Evolutionary conservation across 345 rosid species (phyloP), one percentile per base, ranked within the genome.

Genomic region (Sonneratia caseolaris): DNA sequence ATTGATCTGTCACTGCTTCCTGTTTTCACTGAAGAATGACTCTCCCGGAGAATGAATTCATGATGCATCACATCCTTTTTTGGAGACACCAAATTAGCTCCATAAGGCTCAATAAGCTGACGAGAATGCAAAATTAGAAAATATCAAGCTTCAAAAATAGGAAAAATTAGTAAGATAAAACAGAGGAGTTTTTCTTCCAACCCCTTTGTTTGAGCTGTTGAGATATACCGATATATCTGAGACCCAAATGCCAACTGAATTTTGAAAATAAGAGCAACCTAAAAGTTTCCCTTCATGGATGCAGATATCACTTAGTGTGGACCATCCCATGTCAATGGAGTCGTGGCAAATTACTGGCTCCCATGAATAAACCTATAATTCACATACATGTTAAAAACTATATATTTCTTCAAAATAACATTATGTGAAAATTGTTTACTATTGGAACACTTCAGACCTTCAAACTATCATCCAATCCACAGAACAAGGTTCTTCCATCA

Each of bases 301-400:
- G 83, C 95, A 91, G 70, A 91, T 81, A 81, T 96, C 97, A 77
- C 91, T 88, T 70, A 96, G 96, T 13, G 88, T 82, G 68, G 95
- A 92, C 97, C 99, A 96, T 71, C 98, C 95, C 81, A 92, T 88
- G 78, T 88, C 93, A 80, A 89, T 82, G 68, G 90, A 62, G 80
- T 92, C 99, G 82, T 88, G 93, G 74, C 93, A 83, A 78, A 91
- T 76, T 74, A 92, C 86, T 73, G 99, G 99, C 81, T 96, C 99
- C 99, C 98, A 96, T 61, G 99, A 92, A 83, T 86, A 92, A 79
- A 92, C 97, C 99, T 96, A 74, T 81, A 83, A 71, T 70, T 53
- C 68, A 69, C 68, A 82, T 69, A 45, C 74, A 35, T n/a, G 27
- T 79, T 68, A 68, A 71, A 62, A 35, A 24, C 66, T 42, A 14